Base-by-base conservation (phyloP, 305 asterid genomes). In the Coffea humblotiana region DNA sequence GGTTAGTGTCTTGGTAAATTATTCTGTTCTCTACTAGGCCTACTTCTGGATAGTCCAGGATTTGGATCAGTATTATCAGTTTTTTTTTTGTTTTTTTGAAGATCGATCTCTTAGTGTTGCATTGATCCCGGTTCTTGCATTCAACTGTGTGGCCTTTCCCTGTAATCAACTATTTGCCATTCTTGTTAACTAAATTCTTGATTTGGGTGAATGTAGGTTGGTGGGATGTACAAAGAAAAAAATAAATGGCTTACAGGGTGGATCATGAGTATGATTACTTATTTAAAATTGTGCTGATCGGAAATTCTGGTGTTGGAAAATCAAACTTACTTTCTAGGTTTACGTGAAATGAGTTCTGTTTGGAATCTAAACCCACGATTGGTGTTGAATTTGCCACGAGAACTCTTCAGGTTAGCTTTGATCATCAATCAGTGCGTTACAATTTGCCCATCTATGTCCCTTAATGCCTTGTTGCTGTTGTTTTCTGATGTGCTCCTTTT, bases 331-430 rank as follows among this genome's bases (percentile, higher is more conserved):
- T 91, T 80, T 91, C 96, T 0, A 86, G 94, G 79, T 91, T 91
- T 76, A 88, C 94, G 0, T 76, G 92, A 32, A 90, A 90, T 70
- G 96, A 91, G 81, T 90, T 91, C 73, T 88, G 91, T 56, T 75
- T 91, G 77, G 92, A 91, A 66, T 91, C 92, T 56, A 91, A 90
- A 84, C 90, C 96, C 65, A 91, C 96, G 82, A 88, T 90, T 7
- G 96, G 96, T 25, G 96, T 90, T 37, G 93, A 91, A 82, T 91
- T 91, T 58, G 94, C 96, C 6, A 91, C 96, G 0, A 84, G 92
- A 73, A 91, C 92, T 79, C 91, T 90, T 51, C 93, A 88, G 92
- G 96, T 89, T 68, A 14, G 82, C 21, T 74, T 54, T 25, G 21
- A 23, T 37, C 25, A 23, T 35, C 8, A 32, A 35, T 61, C 1